Conservation (phyloP, 2,329 filamentous ascomycete genomes). For the Aspergillus sp. region DNA sequence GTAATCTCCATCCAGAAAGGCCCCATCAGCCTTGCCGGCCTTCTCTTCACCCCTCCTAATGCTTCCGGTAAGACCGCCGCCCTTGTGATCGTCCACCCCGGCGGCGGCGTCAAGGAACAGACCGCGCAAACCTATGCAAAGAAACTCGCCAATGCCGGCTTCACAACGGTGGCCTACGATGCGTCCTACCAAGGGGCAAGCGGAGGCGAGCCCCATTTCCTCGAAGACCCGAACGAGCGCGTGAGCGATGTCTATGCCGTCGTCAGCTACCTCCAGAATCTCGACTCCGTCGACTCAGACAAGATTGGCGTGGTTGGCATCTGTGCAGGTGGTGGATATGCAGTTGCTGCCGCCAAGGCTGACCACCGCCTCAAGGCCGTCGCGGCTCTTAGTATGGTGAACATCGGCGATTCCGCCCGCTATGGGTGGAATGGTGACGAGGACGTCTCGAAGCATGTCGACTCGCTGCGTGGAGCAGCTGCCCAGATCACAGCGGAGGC, state of each 20-base stretch:
- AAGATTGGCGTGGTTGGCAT: slow-evolving; percentile 17
- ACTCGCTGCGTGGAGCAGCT: too few species aligned
- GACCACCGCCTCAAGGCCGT: slow-evolving; percentile 15
- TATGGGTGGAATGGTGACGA: background rate
- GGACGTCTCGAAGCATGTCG: background rate
- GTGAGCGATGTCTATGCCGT: slow-evolving; percentile 16
- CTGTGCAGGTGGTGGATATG: slow-evolving; percentile 17
- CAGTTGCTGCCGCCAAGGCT: slow-evolving; percentile 12
- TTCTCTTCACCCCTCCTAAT: background rate
- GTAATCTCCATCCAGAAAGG: background rate
- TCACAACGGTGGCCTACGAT: slow-evolving; percentile 13
- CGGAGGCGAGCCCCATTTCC: slow-evolving; percentile 13
- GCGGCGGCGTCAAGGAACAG: slow-evolving; percentile 17
- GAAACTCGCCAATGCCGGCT: slow-evolving; percentile 9
- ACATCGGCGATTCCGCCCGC: slow-evolving; percentile 5
- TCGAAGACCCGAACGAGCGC: slow-evolving; percentile 16
- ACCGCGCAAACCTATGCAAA: slow-evolving; percentile 14
- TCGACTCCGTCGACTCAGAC: slow-evolving; percentile 13
- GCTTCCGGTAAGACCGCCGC: slow-evolving; percentile 3
- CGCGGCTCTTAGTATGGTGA: slow-evolving; percentile 11
- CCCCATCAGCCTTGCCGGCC: background rate
- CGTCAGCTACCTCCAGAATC: slow-evolving; percentile 15
- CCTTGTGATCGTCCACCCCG: slow-evolving; percentile 14
- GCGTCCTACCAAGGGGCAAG: slow-evolving; percentile 18
- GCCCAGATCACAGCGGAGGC: background rate